phyloP scores from a whole-genome alignment of 2,329 filamentous ascomycete species.

The Fusarium redolens region DNA sequence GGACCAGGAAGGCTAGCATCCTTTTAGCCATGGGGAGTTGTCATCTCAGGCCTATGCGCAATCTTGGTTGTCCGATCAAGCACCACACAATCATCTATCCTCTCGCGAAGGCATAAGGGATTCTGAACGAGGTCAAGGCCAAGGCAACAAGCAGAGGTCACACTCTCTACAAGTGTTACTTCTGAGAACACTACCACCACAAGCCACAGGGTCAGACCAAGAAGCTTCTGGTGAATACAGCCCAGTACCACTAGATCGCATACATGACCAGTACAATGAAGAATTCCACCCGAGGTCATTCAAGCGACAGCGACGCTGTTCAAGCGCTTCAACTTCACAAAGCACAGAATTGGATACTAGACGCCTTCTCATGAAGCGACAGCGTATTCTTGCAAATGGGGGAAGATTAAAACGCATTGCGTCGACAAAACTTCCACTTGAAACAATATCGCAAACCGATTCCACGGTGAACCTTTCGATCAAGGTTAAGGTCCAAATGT shows the following conservation, averaged over 20 bases:
- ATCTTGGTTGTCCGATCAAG: neutral
- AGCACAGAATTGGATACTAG: conserved; percentile 28
- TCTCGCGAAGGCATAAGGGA: neutral
- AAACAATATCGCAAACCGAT: conserved; percentile 36
- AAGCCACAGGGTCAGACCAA: neutral
- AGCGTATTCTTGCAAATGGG: conserved; percentile 26
- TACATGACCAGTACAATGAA: neutral
- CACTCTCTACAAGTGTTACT: conserved; percentile 34
- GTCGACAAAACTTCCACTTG: conserved; percentile 43
- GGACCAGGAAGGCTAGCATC: conserved; percentile 38
- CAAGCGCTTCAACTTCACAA: conserved; percentile 2
- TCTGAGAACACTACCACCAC: conserved; percentile 34
- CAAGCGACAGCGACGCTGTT: conserved; percentile 20
- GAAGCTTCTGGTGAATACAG: neutral
- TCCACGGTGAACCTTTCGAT: conserved; percentile 29
- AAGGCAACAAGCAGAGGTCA: conserved; percentile 19
- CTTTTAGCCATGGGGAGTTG: conserved; percentile 13
- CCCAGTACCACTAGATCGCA: neutral
- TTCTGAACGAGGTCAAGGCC: neutral
- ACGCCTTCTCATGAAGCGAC: conserved; percentile 35
- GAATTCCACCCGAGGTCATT: neutral
- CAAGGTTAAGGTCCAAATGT: conserved; percentile 9
- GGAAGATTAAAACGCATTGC: conserved; percentile 36
- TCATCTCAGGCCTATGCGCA: conserved; percentile 3
- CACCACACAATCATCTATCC: neutral